These are phyloP conservation scores for Fusarium hostae DNA, from an alignment of 2,329 filamentous ascomycete genomes.

Conservation along the genomic window DNA sequence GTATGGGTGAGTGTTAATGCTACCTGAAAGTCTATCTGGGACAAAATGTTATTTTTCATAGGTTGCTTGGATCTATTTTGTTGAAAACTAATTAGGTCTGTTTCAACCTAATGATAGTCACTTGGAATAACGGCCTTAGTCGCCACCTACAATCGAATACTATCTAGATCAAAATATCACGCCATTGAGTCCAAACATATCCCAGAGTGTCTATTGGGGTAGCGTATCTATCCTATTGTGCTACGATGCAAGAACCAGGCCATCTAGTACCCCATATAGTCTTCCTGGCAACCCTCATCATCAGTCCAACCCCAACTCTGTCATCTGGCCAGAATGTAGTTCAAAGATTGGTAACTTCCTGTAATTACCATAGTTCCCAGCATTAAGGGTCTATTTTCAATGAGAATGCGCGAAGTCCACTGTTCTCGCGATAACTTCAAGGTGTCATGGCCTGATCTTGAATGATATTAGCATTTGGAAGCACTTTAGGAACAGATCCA, in stretches of 20 bases:
- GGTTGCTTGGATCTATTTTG: background rate
- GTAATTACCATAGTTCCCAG: background rate
- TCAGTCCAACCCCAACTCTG: background rate
- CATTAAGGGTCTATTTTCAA: background rate
- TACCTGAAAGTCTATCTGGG: no score
- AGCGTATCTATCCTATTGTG: background rate
- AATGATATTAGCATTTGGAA: background rate
- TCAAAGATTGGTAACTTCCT: background rate
- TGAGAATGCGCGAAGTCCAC: background rate
- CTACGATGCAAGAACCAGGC: background rate
- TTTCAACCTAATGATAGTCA: background rate
- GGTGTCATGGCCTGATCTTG: background rate
- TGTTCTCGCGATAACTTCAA: no score
- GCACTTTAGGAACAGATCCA: background rate
- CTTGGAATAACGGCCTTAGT: background rate
- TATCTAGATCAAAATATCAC: background rate
- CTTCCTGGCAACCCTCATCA: background rate
- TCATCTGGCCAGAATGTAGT: background rate
- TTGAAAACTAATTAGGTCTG: no score
- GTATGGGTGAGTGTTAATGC: no score
- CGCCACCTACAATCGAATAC: background rate
- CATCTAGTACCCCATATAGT: no score
- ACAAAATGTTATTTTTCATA: fast-evolving
- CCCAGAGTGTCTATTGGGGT: background rate
- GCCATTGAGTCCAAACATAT: background rate